These are phyloP conservation scores for Gaertneriomyces sp. DNA, from an alignment of 192 early-diverging fungal genomes.

Conservation along the genomic window DNA sequence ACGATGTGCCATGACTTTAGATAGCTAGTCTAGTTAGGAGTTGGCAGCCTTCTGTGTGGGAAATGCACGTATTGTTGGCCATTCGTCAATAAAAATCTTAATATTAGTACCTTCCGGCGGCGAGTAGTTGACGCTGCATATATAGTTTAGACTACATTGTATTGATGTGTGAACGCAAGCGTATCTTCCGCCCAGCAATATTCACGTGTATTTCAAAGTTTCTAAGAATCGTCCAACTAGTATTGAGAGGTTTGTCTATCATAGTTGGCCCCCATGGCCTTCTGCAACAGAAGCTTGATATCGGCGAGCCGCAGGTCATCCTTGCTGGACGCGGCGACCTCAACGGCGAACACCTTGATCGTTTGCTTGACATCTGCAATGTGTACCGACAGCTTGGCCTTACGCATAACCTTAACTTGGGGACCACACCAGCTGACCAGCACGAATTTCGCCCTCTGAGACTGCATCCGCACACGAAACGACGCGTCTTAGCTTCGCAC, in stretches of 20 bases:
- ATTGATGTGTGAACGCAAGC: no score
- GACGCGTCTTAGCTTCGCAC: no score
- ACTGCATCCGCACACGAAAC: conserved; percentile 1
- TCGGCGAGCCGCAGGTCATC: conserved; percentile 64
- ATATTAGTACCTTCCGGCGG: no score
- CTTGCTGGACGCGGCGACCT: conserved; percentile 57
- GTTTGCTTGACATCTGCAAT: conserved; percentile 75
- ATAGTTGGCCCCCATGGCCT: conserved; percentile 54
- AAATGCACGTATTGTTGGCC: no score
- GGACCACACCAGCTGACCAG: conserved; percentile 61
- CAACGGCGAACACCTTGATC: conserved; percentile 65
- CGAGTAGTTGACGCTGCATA: no score
- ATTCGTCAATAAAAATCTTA: no score
- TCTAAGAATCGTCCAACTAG: not conserved
- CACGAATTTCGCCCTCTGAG: conserved; percentile 44
- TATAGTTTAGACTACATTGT: no score
- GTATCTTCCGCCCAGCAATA: no score
- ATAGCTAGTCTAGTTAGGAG: no score
- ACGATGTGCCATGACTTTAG: no score
- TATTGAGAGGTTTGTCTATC: conserved; percentile 24
- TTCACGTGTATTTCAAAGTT: no score
- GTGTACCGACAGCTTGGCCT: conserved; percentile 75
- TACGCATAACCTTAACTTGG: conserved; percentile 69
- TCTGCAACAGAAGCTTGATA: conserved; percentile 60
- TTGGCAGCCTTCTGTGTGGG: no score